phyloP scores from a whole-genome alignment of 176 grass and related monocot species.

The Poa pratensis region DNA sequence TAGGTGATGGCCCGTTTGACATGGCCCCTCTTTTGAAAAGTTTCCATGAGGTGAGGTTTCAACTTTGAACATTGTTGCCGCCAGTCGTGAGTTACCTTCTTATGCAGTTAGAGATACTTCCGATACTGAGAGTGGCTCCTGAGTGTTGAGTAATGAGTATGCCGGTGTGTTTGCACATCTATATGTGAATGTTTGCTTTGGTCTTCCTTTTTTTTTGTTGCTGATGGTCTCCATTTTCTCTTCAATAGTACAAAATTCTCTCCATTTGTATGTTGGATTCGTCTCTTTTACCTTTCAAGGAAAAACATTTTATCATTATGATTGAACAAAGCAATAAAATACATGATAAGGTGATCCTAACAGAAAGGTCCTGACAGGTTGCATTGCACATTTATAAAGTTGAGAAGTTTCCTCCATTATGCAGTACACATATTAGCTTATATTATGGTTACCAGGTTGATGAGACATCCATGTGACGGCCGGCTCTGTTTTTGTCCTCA shows the following conservation, averaged over 20 bases:
- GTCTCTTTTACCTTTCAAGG: neutral
- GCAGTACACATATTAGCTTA: neutral
- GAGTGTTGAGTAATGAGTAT: neutral
- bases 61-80: neutral
- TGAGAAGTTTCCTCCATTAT: neutral
- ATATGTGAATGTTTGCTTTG: neutral
- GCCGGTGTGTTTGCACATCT: neutral
- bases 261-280: neutral
- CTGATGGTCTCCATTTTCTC: neutral
- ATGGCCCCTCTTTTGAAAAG: neutral
- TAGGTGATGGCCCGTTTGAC: neutral
- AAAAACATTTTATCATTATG: neutral
- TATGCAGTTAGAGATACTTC: neutral
- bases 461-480: neutral
- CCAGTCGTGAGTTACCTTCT: neutral
- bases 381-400: neutral
- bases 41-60: neutral
- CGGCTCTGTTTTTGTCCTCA: neutral
- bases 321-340: neutral
- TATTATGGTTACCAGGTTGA: slow-evolving; percentile 13
- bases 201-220: neutral
- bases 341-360: neutral
- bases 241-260: neutral
- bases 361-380: neutral
- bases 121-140: neutral